Evolutionary conservation across 805 yeast genomes (phyloP).

Genomic region (Sugiyamaella mastotermitis): DNA sequence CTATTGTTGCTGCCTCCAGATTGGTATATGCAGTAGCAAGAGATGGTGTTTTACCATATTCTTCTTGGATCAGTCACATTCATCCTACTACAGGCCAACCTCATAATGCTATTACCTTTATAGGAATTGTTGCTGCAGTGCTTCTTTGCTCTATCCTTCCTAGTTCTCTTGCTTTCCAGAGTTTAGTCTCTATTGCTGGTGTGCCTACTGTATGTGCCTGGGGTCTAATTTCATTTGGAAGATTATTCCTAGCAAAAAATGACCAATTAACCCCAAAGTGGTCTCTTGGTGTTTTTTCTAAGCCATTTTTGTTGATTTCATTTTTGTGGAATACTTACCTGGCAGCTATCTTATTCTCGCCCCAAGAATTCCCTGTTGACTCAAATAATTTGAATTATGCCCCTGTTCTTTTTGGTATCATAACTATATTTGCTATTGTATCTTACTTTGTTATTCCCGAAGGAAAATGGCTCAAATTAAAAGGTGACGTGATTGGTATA

Average conservation of each 20-base stretch:
- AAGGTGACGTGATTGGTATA: not conserved
- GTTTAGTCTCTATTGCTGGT: constrained; percentile 21
- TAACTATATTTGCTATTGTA: constrained; percentile 18
- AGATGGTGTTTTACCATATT: constrained; percentile 23
- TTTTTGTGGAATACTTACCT: constrained; percentile 18
- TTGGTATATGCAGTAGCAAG: constrained; percentile 21
- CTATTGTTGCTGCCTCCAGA: constrained; percentile 22
- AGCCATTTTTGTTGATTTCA: constrained; percentile 17
- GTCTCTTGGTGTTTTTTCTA: constrained; percentile 18
- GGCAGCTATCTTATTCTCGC: constrained; percentile 18
- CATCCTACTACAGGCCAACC: constrained; percentile 18
- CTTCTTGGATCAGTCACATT: constrained; percentile 18
- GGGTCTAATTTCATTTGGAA: constrained; percentile 19
- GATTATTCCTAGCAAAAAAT: constrained; percentile 14
- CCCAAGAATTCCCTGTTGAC: constrained; percentile 20
- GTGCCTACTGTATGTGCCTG: constrained; percentile 21
- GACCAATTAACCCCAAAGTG: constrained; percentile 10
- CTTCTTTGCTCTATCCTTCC: constrained; percentile 21
- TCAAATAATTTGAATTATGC: constrained; percentile 20
- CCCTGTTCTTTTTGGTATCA: constrained; percentile 18
- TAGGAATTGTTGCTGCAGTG: constrained; percentile 19
- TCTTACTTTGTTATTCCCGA: constrained; percentile 16
- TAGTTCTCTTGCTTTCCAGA: constrained; percentile 19
- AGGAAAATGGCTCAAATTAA: constrained; percentile 17
- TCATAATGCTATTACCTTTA: constrained; percentile 17